A percentile compares a stretch with the other conserved stretches of the same genome.
These are phyloP conservation scores for Epichloe gansuensis DNA, from an alignment of 2,329 filamentous ascomycete genomes.

Conservation along the genomic window DNA sequence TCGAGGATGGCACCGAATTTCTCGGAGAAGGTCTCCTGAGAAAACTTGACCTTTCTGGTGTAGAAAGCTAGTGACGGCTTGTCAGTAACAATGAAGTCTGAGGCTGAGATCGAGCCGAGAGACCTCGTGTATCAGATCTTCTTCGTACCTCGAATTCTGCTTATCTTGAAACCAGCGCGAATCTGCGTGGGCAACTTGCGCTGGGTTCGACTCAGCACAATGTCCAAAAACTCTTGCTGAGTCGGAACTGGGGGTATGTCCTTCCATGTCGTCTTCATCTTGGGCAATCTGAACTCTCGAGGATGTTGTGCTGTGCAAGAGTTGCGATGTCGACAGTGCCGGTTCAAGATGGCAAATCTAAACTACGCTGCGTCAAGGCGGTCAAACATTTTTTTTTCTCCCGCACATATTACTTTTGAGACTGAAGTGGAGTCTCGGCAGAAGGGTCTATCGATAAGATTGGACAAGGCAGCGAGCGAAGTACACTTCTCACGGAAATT, in stretches of 20 bases:
- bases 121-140: neutral
- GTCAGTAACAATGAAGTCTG: neutral
- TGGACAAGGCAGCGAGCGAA: neutral
- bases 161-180: constrained; percentile 86
- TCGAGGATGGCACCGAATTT: constrained; percentile 86
- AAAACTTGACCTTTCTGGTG: constrained; percentile 96
- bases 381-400: constrained; percentile 22
- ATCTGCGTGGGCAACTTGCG: constrained; percentile 90
- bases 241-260: constrained; percentile 82
- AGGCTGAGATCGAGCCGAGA: neutral
- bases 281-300: constrained; percentile 18
- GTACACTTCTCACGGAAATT: neutral
- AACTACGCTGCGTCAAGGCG: constrained; percentile 13
- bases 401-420: constrained; percentile 4
- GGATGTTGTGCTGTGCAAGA: constrained; percentile 1
- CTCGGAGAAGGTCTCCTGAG: constrained; percentile 89
- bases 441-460: constrained; percentile 15
- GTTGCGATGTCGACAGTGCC: constrained; percentile 4
- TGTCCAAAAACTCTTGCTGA: constrained; percentile 92
- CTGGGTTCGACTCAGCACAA: constrained; percentile 88
- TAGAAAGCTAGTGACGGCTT: constrained; percentile 55
- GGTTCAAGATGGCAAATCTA: constrained; percentile 10
- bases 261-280: constrained; percentile 53
- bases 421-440: constrained; percentile 13
- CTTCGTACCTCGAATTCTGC: constrained; percentile 58